A percentile compares a stretch with the other conserved stretches of the same genome.
Evolutionary conservation across 176 grass and related monocot species (phyloP).

Genomic region (Ensete glaucum): DNA sequence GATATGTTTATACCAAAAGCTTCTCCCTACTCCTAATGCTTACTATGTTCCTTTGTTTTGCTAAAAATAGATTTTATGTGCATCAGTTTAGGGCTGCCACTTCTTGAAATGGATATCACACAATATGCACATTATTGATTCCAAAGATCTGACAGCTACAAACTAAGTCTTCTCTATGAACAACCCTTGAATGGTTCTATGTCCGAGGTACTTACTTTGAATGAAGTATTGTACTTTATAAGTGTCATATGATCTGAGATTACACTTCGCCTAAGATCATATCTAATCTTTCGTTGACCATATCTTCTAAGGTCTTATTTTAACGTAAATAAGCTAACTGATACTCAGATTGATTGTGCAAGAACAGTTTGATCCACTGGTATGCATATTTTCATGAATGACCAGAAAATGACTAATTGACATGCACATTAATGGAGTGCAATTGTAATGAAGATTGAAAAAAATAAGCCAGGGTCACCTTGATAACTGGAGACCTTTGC

Average conservation of each 20-base stretch:
- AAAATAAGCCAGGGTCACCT: slow-evolving; percentile 31
- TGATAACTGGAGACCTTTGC: slow-evolving; percentile 83
- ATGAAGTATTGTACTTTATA: too few species aligned
- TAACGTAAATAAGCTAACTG: neutral
- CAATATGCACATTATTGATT: too few species aligned
- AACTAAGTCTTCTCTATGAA: too few species aligned
- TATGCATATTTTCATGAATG: neutral
- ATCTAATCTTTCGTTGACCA: too few species aligned
- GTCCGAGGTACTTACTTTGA: too few species aligned
- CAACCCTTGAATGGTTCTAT: too few species aligned
- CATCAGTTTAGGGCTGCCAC: neutral
- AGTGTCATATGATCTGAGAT: too few species aligned
- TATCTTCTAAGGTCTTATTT: too few species aligned
- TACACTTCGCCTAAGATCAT: too few species aligned
- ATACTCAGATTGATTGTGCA: neutral
- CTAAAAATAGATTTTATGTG: neutral
- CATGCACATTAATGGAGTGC: neutral
- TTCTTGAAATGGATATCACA: neutral
- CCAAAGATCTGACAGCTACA: too few species aligned
- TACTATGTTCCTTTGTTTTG: neutral
- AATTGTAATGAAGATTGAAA: neutral
- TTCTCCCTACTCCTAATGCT: neutral
- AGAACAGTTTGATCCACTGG: neutral
- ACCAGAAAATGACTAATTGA: neutral
- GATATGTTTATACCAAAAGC: neutral